Base-by-base conservation (phyloP, 495 filamentous ascomycete species). In the Penicillium bovifimosum region DNA sequence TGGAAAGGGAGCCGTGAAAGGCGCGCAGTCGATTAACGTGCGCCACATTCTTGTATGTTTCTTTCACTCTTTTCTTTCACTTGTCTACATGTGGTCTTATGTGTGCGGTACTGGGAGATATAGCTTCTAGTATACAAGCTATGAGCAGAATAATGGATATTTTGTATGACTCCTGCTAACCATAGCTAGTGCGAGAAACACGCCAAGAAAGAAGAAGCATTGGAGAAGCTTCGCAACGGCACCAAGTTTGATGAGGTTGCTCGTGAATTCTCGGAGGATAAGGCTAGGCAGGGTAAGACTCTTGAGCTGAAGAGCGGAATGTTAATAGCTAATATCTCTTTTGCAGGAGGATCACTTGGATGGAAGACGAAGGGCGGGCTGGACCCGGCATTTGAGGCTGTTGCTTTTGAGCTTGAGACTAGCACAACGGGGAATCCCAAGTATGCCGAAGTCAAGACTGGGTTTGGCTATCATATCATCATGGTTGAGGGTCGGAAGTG, bases 241-340 rank as follows among this genome's bases (percentile, higher is more conserved):
- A 77, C 76, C 24, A 91, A 90, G 60, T 96, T 96, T 60, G 88
- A 93, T 58, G 86, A 88, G n/a, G 90, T 96, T 4, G 91, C 91
- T 6, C 76, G 81, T 54, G 84, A 90, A 63, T 91, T 85, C 56
- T 91, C 86, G 0, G 90, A 96, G 68, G 91, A 96, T 65, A 96
- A 96, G 68, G 89, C 91, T 6, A 74, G 86, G 57, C 80, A 85
- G 66, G 91, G 88, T 90, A 64, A 47, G 31, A 31, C 40, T 28
- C 38, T 4, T 41, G 18, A 18, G 33, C 32, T 28, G 13, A 34
- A 27, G 17, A 16, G 7, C 27, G 3, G 18, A 36, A 26, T 29
- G 9, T 4, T 28, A 6, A 28, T 10, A 27, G 18, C 40, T 56
- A 26, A 59, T 54, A 9, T 18, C 11, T 28, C 38, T 5, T 17